Evolutionary conservation across 108 stramenopile genomes (phyloP).

Genomic region (Pseudonitzschia multiseries): DNA sequence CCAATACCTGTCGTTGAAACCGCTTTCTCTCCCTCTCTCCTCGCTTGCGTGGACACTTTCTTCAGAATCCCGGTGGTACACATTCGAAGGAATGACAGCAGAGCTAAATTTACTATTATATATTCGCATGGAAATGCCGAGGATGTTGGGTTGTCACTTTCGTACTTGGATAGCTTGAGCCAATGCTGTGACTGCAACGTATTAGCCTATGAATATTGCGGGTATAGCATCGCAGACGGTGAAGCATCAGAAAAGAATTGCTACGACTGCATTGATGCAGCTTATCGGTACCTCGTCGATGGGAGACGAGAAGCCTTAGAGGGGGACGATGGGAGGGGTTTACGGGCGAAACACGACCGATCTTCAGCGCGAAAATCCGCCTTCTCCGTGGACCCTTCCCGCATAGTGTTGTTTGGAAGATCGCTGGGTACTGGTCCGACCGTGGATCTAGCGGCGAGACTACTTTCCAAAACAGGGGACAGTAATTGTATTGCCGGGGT

Average conservation of each 20-base stretch:
- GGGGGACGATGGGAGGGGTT: slow-evolving; percentile 35
- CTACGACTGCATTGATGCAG: slow-evolving; percentile 93
- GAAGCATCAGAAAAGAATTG: slow-evolving; percentile 66
- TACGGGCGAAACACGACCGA: not conserved
- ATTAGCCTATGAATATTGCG: slow-evolving; percentile 91
- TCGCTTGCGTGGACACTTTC: not conserved
- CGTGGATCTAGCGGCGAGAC: slow-evolving; percentile 87
- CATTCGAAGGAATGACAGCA: slow-evolving; percentile 23
- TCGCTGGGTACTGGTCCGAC: slow-evolving; percentile 92
- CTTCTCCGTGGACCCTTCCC: slow-evolving; percentile 58
- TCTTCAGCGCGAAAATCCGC: not conserved
- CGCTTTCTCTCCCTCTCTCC: not conserved
- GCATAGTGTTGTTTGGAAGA: slow-evolving; percentile 89
- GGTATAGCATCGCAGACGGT: slow-evolving; percentile 34
- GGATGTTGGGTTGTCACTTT: slow-evolving; percentile 86
- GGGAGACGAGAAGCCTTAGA: not conserved
- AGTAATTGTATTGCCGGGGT: slow-evolving; percentile 29
- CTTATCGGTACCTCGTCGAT: slow-evolving; percentile 75
- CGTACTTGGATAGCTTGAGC: slow-evolving; percentile 81
- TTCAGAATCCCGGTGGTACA: not conserved
- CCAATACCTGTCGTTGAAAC: not conserved
- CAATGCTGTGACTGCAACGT: slow-evolving; percentile 83
- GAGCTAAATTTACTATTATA: slow-evolving; percentile 70
- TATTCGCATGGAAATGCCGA: slow-evolving; percentile 93
- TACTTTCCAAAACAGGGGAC: slow-evolving; percentile 25